Evolutionary conservation across 31 red algal species (phyloP), one percentile per base, ranked within the genome.

Genomic region (Porphyra umbilicalis): DNA sequence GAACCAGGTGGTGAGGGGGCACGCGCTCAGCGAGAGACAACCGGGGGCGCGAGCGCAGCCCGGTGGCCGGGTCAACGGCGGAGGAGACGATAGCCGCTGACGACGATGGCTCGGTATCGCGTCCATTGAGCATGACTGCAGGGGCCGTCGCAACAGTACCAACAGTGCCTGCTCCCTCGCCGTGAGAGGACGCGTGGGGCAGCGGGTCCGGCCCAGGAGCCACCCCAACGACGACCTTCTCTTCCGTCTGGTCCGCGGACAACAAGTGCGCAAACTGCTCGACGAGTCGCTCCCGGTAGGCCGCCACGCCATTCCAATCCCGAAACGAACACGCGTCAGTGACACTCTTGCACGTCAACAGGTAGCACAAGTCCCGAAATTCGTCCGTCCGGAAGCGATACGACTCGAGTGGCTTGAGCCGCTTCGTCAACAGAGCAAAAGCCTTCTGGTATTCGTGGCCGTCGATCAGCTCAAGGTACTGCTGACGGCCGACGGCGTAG

Each of bases 391-490:
- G 89, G n/a, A 79, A 82, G 5, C 93, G 90, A 82, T 95, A 95
- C 33, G 84, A 79, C 78, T 99, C 97, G 10, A 99, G 88, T 10
- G 91, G 86, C 76, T 99, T 99, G n/a, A 99, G 85, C 35, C 86
- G 80, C 38, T 90, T 93, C 35, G 84, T 85, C 77, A 99, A 82
- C 71, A 99, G 78, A 32, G 88, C 85, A 80, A 92, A 95, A 11
- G 97, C 97, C 75, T 96, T 95, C 39, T 95, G 93, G 35, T 39
- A 68, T 75, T 99, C 88, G 31, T 99, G 97, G 20, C 84, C 81
- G 33, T 99, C 91, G n/a, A 99, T 90, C 34, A 99, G 86, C 84
- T 99, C 97, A 36, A 99, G 90, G 78, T 90, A 99, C 76, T 95
- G 93, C 84, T 99, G 97, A 9, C 85, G 77, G 79, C 91, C 84